These are phyloP conservation scores for Mucor ambiguus DNA, from an alignment of 371 early-diverging fungal species.

Conservation along the genomic window DNA sequence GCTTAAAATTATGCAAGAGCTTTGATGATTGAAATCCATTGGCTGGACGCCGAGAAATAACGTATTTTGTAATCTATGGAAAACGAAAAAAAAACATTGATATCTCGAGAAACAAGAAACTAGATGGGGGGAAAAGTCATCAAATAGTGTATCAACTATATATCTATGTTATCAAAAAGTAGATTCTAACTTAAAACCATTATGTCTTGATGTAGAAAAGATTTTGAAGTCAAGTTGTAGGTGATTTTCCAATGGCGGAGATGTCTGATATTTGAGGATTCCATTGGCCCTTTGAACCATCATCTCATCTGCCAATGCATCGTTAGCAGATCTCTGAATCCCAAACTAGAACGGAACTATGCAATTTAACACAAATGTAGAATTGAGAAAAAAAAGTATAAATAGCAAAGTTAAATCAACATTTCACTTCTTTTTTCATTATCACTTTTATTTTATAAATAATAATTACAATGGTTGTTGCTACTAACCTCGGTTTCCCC, in stretches of 20 bases:
- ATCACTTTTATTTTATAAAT: conserved; percentile 1
- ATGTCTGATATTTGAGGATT: not conserved
- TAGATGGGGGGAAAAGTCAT: not conserved
- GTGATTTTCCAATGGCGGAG: conserved; percentile 5
- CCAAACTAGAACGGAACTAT: not conserved
- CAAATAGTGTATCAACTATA: no score
- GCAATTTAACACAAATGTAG: not conserved
- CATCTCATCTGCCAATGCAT: conserved; percentile 19
- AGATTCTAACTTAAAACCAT: not conserved
- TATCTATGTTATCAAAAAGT: not conserved
- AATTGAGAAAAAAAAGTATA: not conserved
- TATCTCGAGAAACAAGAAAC: not conserved
- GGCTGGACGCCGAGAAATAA: conserved; percentile 2
- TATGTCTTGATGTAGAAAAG: not conserved
- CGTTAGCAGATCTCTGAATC: conserved; percentile 11
- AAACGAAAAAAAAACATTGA: not conserved
- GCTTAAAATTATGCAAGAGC: conserved; percentile 5
- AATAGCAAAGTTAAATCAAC: not conserved
- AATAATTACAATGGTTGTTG: conserved; percentile 57
- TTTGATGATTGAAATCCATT: conserved; percentile 12
- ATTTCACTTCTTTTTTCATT: conserved; percentile 4
- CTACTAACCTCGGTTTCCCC: conserved; percentile 81
- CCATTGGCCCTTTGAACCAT: conserved; percentile 8
- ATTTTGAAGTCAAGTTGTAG: not conserved
- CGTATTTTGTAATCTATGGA: not conserved